Percentiles rank a stretch among this genome's conserved stretches.
These are phyloP conservation scores for Lanmaoa pseudosensibilis DNA, from an alignment of 768 basidiomycete genomes.

Conservation along the genomic window DNA sequence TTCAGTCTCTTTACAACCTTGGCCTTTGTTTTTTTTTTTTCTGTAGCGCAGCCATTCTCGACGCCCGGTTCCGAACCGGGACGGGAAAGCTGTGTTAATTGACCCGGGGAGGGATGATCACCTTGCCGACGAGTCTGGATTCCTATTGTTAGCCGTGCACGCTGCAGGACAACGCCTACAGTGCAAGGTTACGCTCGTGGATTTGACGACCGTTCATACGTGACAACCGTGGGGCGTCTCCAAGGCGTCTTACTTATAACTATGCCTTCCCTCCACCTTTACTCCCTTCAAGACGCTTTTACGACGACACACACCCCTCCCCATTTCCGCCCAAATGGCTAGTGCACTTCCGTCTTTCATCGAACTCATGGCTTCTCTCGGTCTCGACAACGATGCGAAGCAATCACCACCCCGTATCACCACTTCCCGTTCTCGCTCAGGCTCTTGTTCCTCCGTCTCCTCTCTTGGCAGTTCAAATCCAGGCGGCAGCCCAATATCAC, in stretches of 20 bases:
- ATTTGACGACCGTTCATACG: conserved; percentile 34
- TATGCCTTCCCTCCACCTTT: conserved; percentile 15
- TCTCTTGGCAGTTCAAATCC: conserved; percentile 40
- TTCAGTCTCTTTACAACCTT: neutral
- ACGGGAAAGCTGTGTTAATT: conserved; percentile 21
- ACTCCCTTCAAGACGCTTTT: conserved; percentile 17
- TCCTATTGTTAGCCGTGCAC: conserved; percentile 39
- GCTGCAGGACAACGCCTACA: conserved; percentile 23
- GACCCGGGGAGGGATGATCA: conserved; percentile 34
- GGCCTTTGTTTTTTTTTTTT: neutral
- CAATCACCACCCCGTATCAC: conserved; percentile 31
- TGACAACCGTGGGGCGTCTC: conserved; percentile 42
- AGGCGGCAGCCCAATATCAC: conserved; percentile 30
- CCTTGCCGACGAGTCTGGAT: conserved; percentile 66
- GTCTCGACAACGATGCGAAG: conserved; percentile 54
- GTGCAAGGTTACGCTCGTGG: conserved; percentile 26
- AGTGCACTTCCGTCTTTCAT: conserved; percentile 79
- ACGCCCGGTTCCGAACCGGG: conserved; percentile 18
- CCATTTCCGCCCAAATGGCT: conserved; percentile 50
- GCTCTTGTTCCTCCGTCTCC: conserved; percentile 49
- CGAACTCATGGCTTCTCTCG: conserved; percentile 82
- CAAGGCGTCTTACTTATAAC: conserved; percentile 35
- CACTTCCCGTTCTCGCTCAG: conserved; percentile 34
- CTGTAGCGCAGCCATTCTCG: neutral
- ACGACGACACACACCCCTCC: conserved; percentile 20